Base-by-base conservation (phyloP, 305 asterid species). In the Stenogyne calaminthoides region DNA sequence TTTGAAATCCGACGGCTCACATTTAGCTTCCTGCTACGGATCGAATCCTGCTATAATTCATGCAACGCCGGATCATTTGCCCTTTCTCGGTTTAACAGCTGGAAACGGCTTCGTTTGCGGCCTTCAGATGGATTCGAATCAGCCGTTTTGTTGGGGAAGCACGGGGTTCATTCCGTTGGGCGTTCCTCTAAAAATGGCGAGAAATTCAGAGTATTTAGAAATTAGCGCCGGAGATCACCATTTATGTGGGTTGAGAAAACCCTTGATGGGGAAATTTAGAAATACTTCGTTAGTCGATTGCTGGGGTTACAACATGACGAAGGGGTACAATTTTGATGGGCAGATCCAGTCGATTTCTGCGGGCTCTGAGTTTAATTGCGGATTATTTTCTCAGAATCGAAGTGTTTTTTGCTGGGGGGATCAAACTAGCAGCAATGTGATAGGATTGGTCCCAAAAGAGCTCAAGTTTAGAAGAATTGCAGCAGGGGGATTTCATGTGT, bases 371-470 rank as follows among this genome's bases (percentile, higher is more conserved):
- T 90, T 88, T 59, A 88, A 85, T 37, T 90, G 96, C 52, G 96
- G 85, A 1, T 59, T 90, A 72, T 85, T 86, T 80, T 81, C 92
- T 2, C 88, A 84, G 70, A 91, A 89, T 40, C 74, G 88, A 73
- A 88, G 91, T 32, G 94, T 88, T 56, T 80, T 85, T 54, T 91
- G 97, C 74, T 91, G 97, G 97, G 97, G 97, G 3, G 97, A 91
- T 65, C 87, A 88, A 64, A 85, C 79, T 8, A 86, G 92, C 32
- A 86, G 89, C 64, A 85, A 83, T 54, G 89, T 89, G 44, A 82
- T 86, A 54, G 88, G 78, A 4, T 60, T 83, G 37, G 80, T 87
- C 6, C 97, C 97, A 0, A 83, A 64, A 16, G 84, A 68, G 52
- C 25, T 76, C 71, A 84, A 72, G 77, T 91, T 91, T 68, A 62